Evolutionary conservation across 208 protist genomes (phyloP), one percentile per base, ranked within the genome.

Genomic region (Acanthamoeba culbertsoni): DNA sequence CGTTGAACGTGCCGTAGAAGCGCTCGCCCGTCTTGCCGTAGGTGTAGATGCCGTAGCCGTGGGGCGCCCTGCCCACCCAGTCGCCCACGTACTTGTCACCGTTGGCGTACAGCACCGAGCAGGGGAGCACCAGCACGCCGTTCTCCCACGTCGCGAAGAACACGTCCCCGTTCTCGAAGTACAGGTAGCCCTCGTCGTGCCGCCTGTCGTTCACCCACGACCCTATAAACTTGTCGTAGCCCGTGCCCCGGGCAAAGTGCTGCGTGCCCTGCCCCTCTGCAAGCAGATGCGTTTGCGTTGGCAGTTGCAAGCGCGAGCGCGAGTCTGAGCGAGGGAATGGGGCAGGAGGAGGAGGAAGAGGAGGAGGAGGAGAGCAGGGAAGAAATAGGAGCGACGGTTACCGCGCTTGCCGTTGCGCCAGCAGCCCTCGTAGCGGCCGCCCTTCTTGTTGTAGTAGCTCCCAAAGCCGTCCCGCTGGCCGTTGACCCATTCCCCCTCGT

Each of bases 1-100:
- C 68, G 31, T 55, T 62, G 48, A 55, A 88, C 23, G 48, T 46
- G 77, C 77, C 77, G 23, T 88, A 88, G 51, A 63, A 88, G 8
- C 48, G 43, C 18, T 88, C 77, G 8, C 7, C 37, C 28, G 77
- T 46, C 77, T 79, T 79, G 37, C 26, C 28, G 33, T 88, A 88
- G 18, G 77, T 88, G n/a, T 88, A 63, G 77, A 88, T 88, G 10
- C 77, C 77, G 51, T 88, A 88, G 23, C 77, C 77, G 31, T 88
- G 77, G 3, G 77, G 77, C 77, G 43, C 48, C 42, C 62, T 88
- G 77, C 51, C 51, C 2, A 28, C 37, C 77, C 77, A 88, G 51
- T 55, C 43, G 46, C 77, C 77, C 42, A 88, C 77, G 37, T 88
- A 88, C 33, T 62, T 88, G 51, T 88, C 77, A 2, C 77, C 77